Conservation (phyloP, 2,329 filamentous ascomycete species). For the Verticillium albo-atrum region DNA sequence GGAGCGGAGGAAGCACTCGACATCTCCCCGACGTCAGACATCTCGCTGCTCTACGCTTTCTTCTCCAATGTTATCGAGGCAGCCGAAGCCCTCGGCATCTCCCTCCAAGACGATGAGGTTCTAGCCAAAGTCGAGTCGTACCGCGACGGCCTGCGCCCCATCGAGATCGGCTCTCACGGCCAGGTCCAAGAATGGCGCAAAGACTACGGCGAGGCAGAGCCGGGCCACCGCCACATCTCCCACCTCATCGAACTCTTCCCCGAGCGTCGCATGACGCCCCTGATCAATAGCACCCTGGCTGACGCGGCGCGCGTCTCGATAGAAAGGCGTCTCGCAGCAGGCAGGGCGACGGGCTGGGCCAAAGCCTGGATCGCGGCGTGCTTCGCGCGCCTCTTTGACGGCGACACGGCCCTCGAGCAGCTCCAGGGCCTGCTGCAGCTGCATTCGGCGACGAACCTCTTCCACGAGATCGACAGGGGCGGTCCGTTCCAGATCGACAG, state of each 20-base stretch:
- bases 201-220: constrained; percentile 34
- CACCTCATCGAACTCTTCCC: constrained; percentile 41
- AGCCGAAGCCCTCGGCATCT: constrained; percentile 1
- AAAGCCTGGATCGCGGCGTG: neutral
- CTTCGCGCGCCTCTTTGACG: constrained; percentile 35
- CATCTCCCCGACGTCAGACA: neutral
- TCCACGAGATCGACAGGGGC: constrained; percentile 21
- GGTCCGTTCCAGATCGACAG: constrained; percentile 42
- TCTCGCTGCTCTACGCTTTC: constrained; percentile 3
- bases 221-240: constrained; percentile 45
- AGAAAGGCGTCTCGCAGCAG: constrained; percentile 3
- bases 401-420: constrained; percentile 26
- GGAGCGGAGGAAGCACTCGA: constrained; percentile 11
- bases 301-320: constrained; percentile 4
- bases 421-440: constrained; percentile 27
- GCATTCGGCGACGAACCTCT: constrained; percentile 34
- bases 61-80: constrained; percentile 5
- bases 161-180: constrained; percentile 3
- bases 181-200: constrained; percentile 6
- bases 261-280: constrained; percentile 20
- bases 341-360: neutral
- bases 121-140: neutral
- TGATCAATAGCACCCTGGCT: constrained; percentile 23
- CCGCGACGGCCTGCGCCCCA: neutral
- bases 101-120: neutral